Evolutionary conservation across 2,329 filamentous ascomycete genomes (phyloP).

Genomic region (Aspergillus ruber): DNA sequence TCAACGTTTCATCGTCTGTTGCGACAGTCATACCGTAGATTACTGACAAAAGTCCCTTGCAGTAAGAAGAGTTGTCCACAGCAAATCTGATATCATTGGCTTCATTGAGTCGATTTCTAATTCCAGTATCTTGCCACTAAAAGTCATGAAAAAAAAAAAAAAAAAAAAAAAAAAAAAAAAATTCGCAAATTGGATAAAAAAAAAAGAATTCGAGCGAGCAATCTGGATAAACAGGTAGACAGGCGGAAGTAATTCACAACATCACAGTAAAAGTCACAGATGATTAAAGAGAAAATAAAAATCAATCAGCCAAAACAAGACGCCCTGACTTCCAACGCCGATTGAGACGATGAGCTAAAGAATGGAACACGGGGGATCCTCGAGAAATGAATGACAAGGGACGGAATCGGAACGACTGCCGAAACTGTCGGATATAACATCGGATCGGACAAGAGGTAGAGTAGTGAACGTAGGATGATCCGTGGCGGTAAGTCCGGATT

Average conservation of each 20-base stretch:
- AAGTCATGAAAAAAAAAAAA: conserved; percentile 20
- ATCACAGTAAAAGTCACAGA: not conserved
- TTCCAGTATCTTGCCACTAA: conserved; percentile 1
- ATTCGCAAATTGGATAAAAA: conserved; percentile 6
- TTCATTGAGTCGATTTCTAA: conserved; percentile 3
- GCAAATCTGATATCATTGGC: not conserved
- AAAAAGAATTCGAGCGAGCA: not conserved
- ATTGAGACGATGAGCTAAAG: conserved; percentile 27
- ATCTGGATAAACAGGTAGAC: not conserved
- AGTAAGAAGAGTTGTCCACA: not conserved
- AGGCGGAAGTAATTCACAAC: conserved; percentile 3
- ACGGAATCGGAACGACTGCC: conserved; percentile 9
- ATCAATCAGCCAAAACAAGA: conserved; percentile 31
- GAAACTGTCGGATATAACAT: not conserved
- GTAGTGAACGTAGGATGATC: not conserved
- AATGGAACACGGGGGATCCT: conserved; percentile 16
- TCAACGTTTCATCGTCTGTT: too few species aligned
- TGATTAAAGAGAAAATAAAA: conserved; percentile 2
- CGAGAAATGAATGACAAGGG: conserved; percentile 11
- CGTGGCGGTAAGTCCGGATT: conserved; percentile 1
- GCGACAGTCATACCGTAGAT: too few species aligned
- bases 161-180: conserved; percentile 27
- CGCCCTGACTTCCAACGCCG: conserved; percentile 35
- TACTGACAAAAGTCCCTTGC: too few species aligned
- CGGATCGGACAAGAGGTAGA: conserved; percentile 13